Base-by-base conservation (phyloP, 2,329 filamentous ascomycete genomes). In the Pseudopithomyces chartarum region DNA sequence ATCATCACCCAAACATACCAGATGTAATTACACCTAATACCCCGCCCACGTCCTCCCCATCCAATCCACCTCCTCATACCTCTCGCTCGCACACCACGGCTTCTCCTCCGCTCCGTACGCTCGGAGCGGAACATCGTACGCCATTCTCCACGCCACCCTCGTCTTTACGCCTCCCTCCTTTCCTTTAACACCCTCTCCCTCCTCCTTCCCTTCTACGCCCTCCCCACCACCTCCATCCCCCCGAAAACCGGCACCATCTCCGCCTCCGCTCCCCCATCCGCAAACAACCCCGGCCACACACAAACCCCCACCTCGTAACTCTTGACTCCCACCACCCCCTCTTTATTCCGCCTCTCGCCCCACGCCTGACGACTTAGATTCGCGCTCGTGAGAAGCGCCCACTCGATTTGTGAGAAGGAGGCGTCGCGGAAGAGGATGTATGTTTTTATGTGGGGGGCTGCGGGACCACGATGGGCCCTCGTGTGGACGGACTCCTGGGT, bases 361-460 rank as follows among this genome's bases (percentile, higher is more conserved):
- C 92, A 97, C 0, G 92, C 92, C 75, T 96, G 92, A 59, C 88
- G 94, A 1, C 90, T 95, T 2, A 97, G 74, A 64, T 96, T 97
- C n/a, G 92, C 92, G n/a, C 90, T 95, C 0, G 91, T 96, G 2
- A 96, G 73, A 61, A 97, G 81, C 1, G 90, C 91, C 93, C 92
- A 97, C 68, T 95, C 90, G 38, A 96, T 87, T 0, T 76, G 74
- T 1, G 66, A 71, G 17, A 78, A 68, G n/a, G 73, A 29, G 1
- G 51, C 33, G 48, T 80, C 71, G n/a, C 53, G 56, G 65, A 83
- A 92, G 4, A 90, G 85, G 43, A 93, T 87, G 67, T 95, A 97
- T 0, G 92, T 96, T 73, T 97, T 97, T 71, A 96, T 90, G 65
- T 97, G 92, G 0, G 92, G 92, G 0, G 91, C 91, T 17, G 91